Percentiles rank a stretch among this genome's conserved stretches.
Evolutionary conservation across 31 red algal genomes (phyloP).

Genomic region (Odonthalia washingtoniensis): DNA sequence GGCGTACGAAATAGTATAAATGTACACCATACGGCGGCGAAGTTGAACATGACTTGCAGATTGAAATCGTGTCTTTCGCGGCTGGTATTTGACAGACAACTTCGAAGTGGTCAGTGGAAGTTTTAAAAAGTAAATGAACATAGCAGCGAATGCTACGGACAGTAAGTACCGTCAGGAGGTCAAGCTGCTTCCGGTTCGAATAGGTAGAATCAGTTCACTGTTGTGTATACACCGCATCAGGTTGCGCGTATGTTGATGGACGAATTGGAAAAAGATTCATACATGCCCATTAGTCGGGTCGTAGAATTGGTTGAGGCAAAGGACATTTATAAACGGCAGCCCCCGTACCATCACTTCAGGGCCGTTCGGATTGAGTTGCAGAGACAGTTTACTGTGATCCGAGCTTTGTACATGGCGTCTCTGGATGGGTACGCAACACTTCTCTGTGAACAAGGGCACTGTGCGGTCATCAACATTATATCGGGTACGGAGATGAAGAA

Average conservation of each 20-base stretch:
- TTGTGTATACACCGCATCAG: not conserved
- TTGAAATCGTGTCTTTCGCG: not conserved
- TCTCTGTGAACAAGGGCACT: no score
- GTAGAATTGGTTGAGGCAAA: not conserved
- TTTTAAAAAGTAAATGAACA: not conserved
- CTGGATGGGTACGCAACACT: no score
- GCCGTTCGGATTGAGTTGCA: not conserved
- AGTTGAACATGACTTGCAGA: not conserved
- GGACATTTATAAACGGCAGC: not conserved
- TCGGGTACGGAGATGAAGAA: not conserved
- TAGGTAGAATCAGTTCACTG: not conserved
- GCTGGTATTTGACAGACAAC: not conserved
- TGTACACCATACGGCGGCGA: not conserved
- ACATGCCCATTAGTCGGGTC: not conserved
- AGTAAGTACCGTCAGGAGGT: not conserved
- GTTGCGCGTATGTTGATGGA: not conserved
- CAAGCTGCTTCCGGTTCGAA: not conserved
- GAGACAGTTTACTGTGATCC: not conserved
- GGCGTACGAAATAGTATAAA: not conserved
- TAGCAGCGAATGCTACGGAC: not conserved
- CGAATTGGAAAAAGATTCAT: not conserved
- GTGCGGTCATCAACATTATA: not conserved
- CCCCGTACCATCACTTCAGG: conserved; percentile 5
- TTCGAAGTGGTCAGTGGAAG: not conserved
- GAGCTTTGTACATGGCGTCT: not conserved